phyloP scores from a whole-genome alignment of 257 asterid species.

The Echites panduratus region DNA sequence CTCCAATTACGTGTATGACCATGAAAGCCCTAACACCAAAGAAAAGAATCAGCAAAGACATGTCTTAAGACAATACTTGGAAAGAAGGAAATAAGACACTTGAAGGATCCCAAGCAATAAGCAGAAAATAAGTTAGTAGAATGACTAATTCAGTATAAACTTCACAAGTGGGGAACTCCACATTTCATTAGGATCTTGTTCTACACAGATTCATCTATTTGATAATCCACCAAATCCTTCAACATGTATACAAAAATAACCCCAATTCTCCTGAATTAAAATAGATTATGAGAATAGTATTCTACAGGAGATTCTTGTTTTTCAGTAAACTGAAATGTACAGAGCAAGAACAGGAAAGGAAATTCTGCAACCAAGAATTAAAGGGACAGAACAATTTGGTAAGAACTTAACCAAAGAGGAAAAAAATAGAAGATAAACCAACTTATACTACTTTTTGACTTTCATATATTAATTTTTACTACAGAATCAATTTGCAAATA shows the following conservation, averaged over 20 bases:
- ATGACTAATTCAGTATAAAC: not conserved
- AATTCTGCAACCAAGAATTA: not conserved
- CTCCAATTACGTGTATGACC: constrained; percentile 82
- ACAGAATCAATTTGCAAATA: not conserved
- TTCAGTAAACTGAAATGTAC: not conserved
- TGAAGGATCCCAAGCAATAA: not conserved
- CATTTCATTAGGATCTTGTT: not conserved
- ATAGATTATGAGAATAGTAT: not conserved
- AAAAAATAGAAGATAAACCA: not conserved
- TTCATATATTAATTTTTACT: not conserved
- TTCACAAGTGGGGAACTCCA: not conserved
- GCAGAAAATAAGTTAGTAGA: not conserved
- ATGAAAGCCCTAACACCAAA: constrained; percentile 54
- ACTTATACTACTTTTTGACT: not conserved
- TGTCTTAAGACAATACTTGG: not conserved
- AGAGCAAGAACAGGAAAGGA: not conserved
- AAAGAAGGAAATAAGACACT: not conserved
- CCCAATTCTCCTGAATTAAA: not conserved
- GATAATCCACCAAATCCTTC: not conserved
- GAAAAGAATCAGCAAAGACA: not conserved
- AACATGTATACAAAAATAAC: not conserved
- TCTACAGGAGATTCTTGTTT: not conserved
- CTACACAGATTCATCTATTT: not conserved
- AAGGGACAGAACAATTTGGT: not conserved
- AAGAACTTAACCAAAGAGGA: not conserved